Base-by-base conservation (phyloP, 78 protist genomes). In the Abeoforma whisleri region DNA sequence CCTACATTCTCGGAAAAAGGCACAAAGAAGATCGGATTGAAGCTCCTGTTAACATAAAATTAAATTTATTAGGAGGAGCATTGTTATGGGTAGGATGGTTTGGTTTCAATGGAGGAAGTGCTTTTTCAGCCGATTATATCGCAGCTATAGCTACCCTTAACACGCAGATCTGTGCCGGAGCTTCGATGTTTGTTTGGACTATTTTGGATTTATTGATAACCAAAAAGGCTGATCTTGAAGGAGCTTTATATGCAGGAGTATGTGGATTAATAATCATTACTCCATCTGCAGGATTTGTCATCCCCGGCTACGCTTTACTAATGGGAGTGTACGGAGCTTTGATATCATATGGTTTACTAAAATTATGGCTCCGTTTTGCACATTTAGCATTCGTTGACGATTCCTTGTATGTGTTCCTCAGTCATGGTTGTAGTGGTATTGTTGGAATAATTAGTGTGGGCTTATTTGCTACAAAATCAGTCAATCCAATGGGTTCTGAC, bases 241-340 rank as follows among this genome's bases (percentile, higher is more conserved):
- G 57, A 57, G 83, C 83, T 12, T 28, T 79, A 68, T 79, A 79
- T 68, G 83, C 76, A 32, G 83, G 40, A 16, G 83, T 79, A 16
- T 16, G 19, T 16, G 83, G 83, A 57, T 68, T 79, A 57, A 68
- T 79, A 19, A 32, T 79, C 68, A 79, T 79, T 32, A 79, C 83
- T 8, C 83, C 83, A 16, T 57, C 83, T 68, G 19, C 40, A 16
- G 83, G 83, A 33, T 79, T 79, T 79, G 69, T 79, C 40, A 19
- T 79, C 19, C 83, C 83, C 8, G 83, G 83, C 48, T 79, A 39
- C 68, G 57, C 40, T 39, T 33, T 79, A 23, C 40, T 79, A 31
- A 79, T 79, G 83, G 83, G 83, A 31, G n/a, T 79, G 76, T 79
- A 79, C 69, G 83, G 83, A 16, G 28, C 83, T 30, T 31, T 32